phyloP scores from a whole-genome alignment of 2,329 filamentous ascomycete species.

The Sporothrix curviconia region DNA sequence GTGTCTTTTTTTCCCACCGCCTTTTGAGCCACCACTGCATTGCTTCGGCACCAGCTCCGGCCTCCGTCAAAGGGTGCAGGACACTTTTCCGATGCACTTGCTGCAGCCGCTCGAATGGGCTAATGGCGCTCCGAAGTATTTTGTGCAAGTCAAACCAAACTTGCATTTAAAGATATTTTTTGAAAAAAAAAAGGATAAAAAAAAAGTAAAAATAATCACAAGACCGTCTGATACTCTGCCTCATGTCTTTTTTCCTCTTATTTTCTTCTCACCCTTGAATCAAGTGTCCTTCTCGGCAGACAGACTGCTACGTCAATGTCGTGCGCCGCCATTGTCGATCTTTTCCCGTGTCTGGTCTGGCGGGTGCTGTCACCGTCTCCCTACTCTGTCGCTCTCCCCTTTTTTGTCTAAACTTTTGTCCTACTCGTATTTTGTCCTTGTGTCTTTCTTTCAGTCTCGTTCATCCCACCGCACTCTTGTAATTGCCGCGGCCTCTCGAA shows the following conservation, averaged over 20 bases:
- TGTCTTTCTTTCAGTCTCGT: not conserved
- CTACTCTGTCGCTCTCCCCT: not conserved
- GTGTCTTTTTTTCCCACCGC: not conserved
- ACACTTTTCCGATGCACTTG: too few species aligned
- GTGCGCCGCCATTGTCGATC: not conserved
- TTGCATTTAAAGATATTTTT: not conserved
- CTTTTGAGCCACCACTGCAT: not conserved
- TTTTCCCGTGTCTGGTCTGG: not conserved
- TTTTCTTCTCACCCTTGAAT: too few species aligned
- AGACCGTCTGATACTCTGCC: too few species aligned
- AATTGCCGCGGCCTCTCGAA: not conserved
- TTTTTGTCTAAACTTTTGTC: not conserved
- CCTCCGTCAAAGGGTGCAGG: not conserved
- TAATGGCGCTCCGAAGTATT: not conserved
- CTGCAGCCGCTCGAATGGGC: not conserved
- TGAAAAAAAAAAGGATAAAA: not conserved
- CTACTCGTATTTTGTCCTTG: not conserved
- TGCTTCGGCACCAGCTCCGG: not conserved
- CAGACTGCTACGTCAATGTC: too few species aligned
- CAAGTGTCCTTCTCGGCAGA: too few species aligned
- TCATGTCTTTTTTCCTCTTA: too few species aligned
- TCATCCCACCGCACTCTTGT: not conserved
- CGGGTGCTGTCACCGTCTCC: not conserved
- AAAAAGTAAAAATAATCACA: too few species aligned
- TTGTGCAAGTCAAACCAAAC: not conserved